These are phyloP conservation scores for Chamaenerion angustifolium DNA, from an alignment of 345 rosid genomes.

Conservation along the genomic window DNA sequence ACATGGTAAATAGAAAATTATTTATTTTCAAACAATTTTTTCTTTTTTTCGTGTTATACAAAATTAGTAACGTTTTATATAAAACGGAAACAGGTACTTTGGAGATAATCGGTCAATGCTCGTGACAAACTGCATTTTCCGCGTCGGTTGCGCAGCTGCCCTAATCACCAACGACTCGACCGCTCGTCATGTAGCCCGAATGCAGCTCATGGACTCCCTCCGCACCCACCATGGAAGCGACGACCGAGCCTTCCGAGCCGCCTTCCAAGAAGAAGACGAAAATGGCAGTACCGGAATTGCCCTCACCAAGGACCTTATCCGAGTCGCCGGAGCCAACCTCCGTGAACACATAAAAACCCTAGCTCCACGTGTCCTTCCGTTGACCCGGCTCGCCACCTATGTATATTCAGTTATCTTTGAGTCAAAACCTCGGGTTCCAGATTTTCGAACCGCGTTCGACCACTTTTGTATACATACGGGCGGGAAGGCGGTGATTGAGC, in stretches of 20 bases:
- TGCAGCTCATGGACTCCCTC: conserved; percentile 10
- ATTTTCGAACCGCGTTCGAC: conserved; percentile 13
- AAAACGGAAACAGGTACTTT: conserved; percentile 9
- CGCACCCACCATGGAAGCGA: conserved; percentile 16
- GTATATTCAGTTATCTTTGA: conserved; percentile 1
- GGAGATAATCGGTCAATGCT: conserved; percentile 16
- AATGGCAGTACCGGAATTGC: conserved; percentile 10
- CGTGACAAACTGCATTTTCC: conserved; percentile 17
- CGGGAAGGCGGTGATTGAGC: conserved; percentile 16
- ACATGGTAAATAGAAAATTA: too few relatives aligned
- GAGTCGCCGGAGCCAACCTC: conserved; percentile 6
- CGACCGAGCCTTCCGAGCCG: conserved; percentile 13
- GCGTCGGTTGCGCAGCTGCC: conserved; percentile 12
- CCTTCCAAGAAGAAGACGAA: conserved; percentile 13
- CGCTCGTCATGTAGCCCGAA: conserved; percentile 3
- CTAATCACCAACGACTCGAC: conserved; percentile 10
- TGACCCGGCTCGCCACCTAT: conserved; percentile 7
- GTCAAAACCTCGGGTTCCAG: conserved; percentile 5
- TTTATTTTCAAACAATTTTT: too few relatives aligned
- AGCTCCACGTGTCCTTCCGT: conserved; percentile 13
- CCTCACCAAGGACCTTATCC: conserved; percentile 13
- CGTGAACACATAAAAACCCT: conserved; percentile 9
- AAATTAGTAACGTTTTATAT: too few relatives aligned
- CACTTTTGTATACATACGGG: conserved; percentile 15
- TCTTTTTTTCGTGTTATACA: too few relatives aligned